phyloP scores from a whole-genome alignment of 1,284 basidiomycete genomes.

The Leccinum variabile region DNA sequence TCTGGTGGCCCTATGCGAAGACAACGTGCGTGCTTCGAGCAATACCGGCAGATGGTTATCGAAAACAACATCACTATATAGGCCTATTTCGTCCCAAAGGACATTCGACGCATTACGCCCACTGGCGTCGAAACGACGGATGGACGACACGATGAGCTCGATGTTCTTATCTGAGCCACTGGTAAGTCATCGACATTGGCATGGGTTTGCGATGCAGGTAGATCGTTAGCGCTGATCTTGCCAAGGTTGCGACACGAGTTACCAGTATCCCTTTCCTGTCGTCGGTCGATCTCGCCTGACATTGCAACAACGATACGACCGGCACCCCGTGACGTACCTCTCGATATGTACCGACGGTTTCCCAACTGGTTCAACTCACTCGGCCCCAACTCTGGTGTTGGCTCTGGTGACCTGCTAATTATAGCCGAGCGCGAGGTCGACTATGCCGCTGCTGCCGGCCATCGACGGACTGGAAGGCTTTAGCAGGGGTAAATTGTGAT shows the following conservation, averaged over 20 bases:
- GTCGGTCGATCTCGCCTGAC: conserved; percentile 50
- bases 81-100: conserved; percentile 54
- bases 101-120: conserved; percentile 51
- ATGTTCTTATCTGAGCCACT: conserved; percentile 61
- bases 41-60: not conserved
- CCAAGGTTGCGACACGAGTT: conserved; percentile 55
- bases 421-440: conserved; percentile 56
- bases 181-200: conserved; percentile 29
- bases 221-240: not conserved
- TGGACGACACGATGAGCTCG: conserved; percentile 52
- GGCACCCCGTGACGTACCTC: conserved; percentile 57
- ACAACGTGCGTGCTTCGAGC: conserved; percentile 25
- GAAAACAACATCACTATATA: conserved; percentile 32
- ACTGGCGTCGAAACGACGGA: conserved; percentile 57
- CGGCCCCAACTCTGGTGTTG: conserved; percentile 52
- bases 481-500: too few species aligned
- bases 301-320: conserved; percentile 50
- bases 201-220: not conserved
- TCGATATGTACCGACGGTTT: conserved; percentile 55
- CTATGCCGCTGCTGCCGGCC: conserved; percentile 43
- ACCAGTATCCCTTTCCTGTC: conserved; percentile 50
- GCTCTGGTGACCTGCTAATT: conserved; percentile 40
- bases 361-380: conserved; percentile 60
- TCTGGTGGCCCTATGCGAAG: conserved; percentile 46
- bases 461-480: too few species aligned